phyloP scores from a whole-genome alignment of 202 grass and related monocot species.

The Hordeum pubiflorum region DNA sequence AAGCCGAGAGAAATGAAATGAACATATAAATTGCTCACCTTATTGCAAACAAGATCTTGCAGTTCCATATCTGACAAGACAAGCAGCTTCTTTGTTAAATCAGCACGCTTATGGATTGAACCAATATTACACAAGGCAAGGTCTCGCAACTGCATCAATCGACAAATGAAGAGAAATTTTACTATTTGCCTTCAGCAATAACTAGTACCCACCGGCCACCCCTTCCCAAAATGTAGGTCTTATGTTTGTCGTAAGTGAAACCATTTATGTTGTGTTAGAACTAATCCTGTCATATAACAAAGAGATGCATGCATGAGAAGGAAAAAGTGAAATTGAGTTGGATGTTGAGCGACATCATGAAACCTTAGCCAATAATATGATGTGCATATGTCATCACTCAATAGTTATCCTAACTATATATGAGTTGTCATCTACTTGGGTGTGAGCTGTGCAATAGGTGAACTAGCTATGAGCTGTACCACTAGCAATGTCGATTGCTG shows the following conservation, averaged over 20 bases:
- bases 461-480: too few species aligned
- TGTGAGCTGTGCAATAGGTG: too few species aligned
- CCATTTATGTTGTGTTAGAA: not conserved
- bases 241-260: not conserved
- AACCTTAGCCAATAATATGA: too few species aligned
- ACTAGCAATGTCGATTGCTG: too few species aligned
- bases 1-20: constrained; percentile 8
- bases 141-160: constrained; percentile 54
- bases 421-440: too few species aligned
- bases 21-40: constrained; percentile 42
- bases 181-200: constrained; percentile 18
- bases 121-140: constrained; percentile 88
- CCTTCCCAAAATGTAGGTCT: not conserved
- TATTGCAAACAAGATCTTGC: constrained; percentile 77
- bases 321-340: too few species aligned
- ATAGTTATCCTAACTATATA: too few species aligned
- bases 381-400: too few species aligned
- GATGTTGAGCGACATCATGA: too few species aligned
- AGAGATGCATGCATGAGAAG: too few species aligned
- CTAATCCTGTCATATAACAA: too few species aligned
- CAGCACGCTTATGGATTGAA: constrained; percentile 86
- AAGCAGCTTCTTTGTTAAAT: constrained; percentile 85
- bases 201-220: not conserved
- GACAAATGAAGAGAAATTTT: constrained; percentile 8
- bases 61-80: constrained; percentile 75